Percentiles rank a stretch among this genome's conserved stretches.
These are phyloP conservation scores for Russula foetens DNA, from an alignment of 768 basidiomycete genomes.

Conservation along the genomic window DNA sequence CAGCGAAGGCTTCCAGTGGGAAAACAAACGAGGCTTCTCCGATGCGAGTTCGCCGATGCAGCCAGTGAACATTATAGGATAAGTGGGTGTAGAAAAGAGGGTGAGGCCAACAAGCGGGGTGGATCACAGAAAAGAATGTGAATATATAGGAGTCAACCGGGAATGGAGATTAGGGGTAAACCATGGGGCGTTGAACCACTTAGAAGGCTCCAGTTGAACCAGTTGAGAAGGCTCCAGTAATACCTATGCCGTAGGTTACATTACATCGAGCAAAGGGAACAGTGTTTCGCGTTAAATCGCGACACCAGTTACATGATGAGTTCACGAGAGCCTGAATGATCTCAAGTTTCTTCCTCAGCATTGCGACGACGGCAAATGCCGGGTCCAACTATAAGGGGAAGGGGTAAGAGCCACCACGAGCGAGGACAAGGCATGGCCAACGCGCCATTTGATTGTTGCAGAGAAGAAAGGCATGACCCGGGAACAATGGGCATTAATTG, in stretches of 20 bases:
- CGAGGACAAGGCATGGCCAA: too few species aligned
- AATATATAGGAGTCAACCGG: not conserved
- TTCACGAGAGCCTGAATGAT: too few species aligned
- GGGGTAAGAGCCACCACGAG: too few species aligned
- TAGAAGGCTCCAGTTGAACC: too few species aligned
- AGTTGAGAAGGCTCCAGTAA: not conserved
- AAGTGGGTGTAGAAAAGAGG: not conserved
- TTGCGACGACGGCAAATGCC: not conserved
- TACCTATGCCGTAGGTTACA: not conserved
- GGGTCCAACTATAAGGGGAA: not conserved
- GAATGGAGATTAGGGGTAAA: conserved; percentile 10
- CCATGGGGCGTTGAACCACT: not conserved
- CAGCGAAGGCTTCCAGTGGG: conserved; percentile 10
- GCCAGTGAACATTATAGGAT: not conserved
- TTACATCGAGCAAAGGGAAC: not conserved
- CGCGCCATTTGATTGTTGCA: too few species aligned
- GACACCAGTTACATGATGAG: not conserved
- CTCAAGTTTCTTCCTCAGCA: too few species aligned
- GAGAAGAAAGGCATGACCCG: not conserved
- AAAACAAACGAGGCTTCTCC: conserved; percentile 7
- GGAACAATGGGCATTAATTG: not conserved
- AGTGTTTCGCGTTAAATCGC: not conserved
- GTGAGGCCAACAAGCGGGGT: not conserved
- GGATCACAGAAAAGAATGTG: too few species aligned
- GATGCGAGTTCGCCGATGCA: not conserved